A percentile compares a stretch with the other conserved stretches of the same genome.
Evolutionary conservation across 2,329 filamentous ascomycete genomes (phyloP).

Genomic region (Diaporthe australafricana): DNA sequence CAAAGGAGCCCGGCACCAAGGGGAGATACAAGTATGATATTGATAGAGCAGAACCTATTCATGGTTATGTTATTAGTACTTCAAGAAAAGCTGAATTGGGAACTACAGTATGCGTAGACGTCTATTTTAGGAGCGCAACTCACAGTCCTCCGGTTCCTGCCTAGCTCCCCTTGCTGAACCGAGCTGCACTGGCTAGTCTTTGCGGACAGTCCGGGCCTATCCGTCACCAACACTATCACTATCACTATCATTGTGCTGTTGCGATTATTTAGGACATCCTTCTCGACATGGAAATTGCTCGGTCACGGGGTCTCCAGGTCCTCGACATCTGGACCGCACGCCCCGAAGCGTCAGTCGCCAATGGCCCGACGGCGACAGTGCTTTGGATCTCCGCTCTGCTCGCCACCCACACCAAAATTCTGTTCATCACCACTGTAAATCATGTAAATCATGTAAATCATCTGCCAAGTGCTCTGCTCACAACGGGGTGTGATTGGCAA

Average conservation of each 20-base stretch:
- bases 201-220: neutral
- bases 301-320: neutral
- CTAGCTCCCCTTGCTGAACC: neutral
- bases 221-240: neutral
- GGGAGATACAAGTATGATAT: no score
- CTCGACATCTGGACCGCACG: neutral
- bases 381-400: neutral
- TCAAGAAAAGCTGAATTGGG: no score
- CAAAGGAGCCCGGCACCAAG: no score
- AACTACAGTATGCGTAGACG: no score
- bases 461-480: neutral
- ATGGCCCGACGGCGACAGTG: neutral
- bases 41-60: no score
- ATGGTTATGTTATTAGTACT: no score
- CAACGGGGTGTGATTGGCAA: neutral
- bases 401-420: neutral
- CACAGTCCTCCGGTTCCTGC: neutral
- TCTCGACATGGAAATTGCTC: neutral
- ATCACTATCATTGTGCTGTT: no score
- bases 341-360: neutral
- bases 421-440: constrained; percentile 2
- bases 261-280: neutral
- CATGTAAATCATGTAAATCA: constrained; percentile 22
- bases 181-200: neutral
- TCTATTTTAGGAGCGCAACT: neutral